A percentile compares a stretch with the other conserved stretches of the same genome.
These are phyloP conservation scores for Lachnellula arida DNA, from an alignment of 2,329 filamentous ascomycete species.

Conservation along the genomic window DNA sequence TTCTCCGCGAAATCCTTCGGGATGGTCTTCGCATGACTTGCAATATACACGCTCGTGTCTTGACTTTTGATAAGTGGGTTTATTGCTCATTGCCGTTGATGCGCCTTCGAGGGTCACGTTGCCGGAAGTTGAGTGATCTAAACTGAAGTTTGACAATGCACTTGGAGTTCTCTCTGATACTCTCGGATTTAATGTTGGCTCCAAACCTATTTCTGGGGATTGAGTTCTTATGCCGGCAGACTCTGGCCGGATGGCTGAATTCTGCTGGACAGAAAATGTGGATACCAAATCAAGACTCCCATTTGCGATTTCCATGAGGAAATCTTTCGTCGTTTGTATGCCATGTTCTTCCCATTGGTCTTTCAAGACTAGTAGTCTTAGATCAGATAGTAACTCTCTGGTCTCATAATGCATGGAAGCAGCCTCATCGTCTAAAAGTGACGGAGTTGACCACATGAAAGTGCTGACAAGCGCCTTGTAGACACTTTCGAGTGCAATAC, in stretches of 20 bases:
- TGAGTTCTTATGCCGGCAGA: too few species aligned
- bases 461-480: background rate
- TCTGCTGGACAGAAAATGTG: background rate
- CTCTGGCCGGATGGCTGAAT: too few species aligned
- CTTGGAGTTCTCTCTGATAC: too few species aligned
- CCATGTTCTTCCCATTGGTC: background rate
- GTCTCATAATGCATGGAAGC: background rate
- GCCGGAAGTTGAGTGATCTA: background rate
- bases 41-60: constrained; percentile 40
- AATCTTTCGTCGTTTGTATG: background rate
- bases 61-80: background rate
- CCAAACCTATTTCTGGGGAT: too few species aligned
- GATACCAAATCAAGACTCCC: background rate
- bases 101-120: background rate
- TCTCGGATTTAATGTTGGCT: background rate
- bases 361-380: background rate
- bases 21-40: constrained; percentile 70
- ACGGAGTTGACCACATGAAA: background rate
- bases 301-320: background rate
- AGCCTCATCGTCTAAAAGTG: background rate
- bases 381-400: background rate
- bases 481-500: background rate
- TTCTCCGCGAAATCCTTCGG: constrained; percentile 80
- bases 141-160: background rate
- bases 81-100: background rate